Base-by-base conservation (phyloP, 2,329 filamentous ascomycete genomes). In the Leptosphaerulina australis region DNA sequence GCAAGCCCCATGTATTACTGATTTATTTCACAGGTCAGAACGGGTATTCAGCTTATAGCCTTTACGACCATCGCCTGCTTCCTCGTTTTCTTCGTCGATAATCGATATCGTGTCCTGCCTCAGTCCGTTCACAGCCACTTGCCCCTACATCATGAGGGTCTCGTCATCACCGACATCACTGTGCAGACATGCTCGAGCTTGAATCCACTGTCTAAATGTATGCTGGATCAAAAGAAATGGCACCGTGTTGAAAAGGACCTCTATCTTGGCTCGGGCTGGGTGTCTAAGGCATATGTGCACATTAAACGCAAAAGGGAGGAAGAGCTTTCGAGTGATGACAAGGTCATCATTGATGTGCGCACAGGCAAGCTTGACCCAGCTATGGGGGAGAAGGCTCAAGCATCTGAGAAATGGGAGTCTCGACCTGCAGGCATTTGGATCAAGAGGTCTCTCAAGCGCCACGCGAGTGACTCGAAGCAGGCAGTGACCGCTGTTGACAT, bases 221-320 rank as follows among this genome's bases (percentile, higher is more conserved):
- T 85, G 56, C 82, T 94, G 55, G 87, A 94, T 65, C 73, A 80
- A 28, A 76, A 84, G 33, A 78, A 83, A 55, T 97, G 92, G 92
- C 86, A 90, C 62, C 87, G 89, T 38, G 79, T 97, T 55, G 88
- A 96, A 59, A 97, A 96, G 76, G 91, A 97, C 68, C 81, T 97
- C 0, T 94, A 91, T 69, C 82, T 97, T 14, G 84, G 84, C 54
- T 83, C 82, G 51, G 83, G 85, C 41, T 90, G 90, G 84, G 80
- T 89, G 33, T 83, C 84, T 21, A 88, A 83, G 67, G 91, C 90
- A 24, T 97, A 90, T 71, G 72, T 97, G 20, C 88, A 92, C 68
- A 83, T 96, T 53, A 84, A 88, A 73, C 83, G 90, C 58, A 94
- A 92, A 79, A 87, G 87, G 63, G 91, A 96, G 76, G 88, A 93